Evolutionary conservation across 495 filamentous ascomycete species (phyloP).

Genomic region (Penicillium steckii): DNA sequence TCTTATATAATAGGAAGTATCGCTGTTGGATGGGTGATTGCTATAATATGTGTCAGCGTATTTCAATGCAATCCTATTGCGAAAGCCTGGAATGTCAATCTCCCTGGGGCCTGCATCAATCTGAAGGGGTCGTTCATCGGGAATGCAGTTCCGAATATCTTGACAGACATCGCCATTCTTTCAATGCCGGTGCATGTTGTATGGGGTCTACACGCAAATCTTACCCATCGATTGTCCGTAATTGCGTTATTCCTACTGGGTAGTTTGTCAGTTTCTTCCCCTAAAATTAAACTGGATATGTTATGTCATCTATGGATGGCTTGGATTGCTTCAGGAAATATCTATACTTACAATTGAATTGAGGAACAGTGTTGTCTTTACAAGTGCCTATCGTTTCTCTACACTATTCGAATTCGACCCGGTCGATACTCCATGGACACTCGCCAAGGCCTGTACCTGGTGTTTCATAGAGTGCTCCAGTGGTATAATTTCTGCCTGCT

Average conservation of each 20-base stretch:
- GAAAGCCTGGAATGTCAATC: conserved; percentile 36
- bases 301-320: too few species aligned
- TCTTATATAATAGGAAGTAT: conserved; percentile 39
- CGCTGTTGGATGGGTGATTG: conserved; percentile 36
- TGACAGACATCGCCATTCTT: conserved; percentile 46
- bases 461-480: conserved; percentile 8
- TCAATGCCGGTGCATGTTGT: conserved; percentile 43
- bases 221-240: conserved; percentile 9
- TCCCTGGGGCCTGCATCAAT: conserved; percentile 42
- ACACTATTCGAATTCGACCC: conserved; percentile 9
- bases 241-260: conserved; percentile 15
- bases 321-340: neutral
- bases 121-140: conserved; percentile 44
- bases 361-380: conserved; percentile 14
- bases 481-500: conserved; percentile 13
- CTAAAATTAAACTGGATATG: neutral
- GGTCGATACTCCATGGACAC: conserved; percentile 12
- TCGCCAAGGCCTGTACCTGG: conserved; percentile 14
- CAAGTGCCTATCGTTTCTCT: conserved; percentile 12
- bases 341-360: too few species aligned
- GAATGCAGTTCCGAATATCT: conserved; percentile 47
- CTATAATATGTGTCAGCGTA: conserved; percentile 41
- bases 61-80: conserved; percentile 47
- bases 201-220: conserved; percentile 34
- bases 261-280: conserved; percentile 10